Base-by-base conservation (phyloP, 208 protist species). In the Wallacemonas sp. region DNA sequence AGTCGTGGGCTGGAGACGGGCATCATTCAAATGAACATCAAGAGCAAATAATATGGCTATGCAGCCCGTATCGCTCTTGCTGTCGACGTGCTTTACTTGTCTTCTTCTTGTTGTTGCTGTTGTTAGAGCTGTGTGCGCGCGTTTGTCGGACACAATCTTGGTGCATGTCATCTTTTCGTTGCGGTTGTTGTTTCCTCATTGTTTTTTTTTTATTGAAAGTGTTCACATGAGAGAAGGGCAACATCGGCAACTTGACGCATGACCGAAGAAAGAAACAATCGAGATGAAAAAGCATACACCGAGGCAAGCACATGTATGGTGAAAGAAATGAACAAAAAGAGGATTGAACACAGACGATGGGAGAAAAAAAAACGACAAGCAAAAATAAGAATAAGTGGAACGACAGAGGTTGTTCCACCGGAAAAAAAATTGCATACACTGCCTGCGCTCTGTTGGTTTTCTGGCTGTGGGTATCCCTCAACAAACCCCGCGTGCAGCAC, bases 31-130 rank as follows among this genome's bases (percentile, higher is more conserved):
- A n/a, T n/a, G n/a, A n/a, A n/a, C n/a, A 14, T 42, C 10, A 42
- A 42, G 10, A 42, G 38, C 38, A 42, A 7, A 42, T 42, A 7
- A 42, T 42, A 42, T 42, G 38, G 10, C 10, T 18, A 14, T 42
- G 38, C 38, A 42, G 38, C 38, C 7, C 25, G 31, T 59, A 7
- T 41, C 52, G 22, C 10, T 7, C 7, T 5, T 59, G 20, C 14
- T 4, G 31, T 26, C 4, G 5, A 33, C 52, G 11, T 39, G 52
- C 26, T 36, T 5, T 46, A 23, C 57, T 71, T 77, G 36, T 39
- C 65, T 36, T 57, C 57, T 57, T 39, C 18, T n/a, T 72, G 50
- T 55, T 28, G 48, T n/a, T 46, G 23, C 50, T 65, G 31, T 48
- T 39, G 14, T 39, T 31, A 29, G 29, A 16, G 33, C 12, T 28